phyloP scores from a whole-genome alignment of 2,329 filamentous ascomycete species.

The Ascochyta clinopodiicola region DNA sequence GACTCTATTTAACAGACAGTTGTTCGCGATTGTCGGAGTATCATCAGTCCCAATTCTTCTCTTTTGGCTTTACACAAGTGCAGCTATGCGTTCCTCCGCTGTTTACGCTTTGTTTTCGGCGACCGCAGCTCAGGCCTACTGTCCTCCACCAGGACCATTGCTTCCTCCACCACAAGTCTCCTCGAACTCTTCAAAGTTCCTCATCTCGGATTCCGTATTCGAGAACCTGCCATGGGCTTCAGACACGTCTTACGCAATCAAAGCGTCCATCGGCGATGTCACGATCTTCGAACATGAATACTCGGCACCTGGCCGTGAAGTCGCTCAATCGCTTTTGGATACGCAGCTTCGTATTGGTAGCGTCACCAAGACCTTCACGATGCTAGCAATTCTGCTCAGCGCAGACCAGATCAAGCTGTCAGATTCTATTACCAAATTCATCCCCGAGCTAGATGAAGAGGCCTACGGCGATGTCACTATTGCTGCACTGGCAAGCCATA shows the following conservation, averaged over 20 bases:
- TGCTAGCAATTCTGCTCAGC: conserved; percentile 31
- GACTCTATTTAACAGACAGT: neutral
- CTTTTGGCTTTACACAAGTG: conserved; percentile 7
- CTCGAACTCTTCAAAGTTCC: conserved; percentile 3
- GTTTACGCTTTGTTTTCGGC: neutral
- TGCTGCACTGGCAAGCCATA: conserved; percentile 28
- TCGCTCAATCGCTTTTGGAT: conserved; percentile 19
- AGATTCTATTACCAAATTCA: conserved; percentile 32
- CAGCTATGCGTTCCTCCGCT: neutral
- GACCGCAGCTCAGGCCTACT: conserved; percentile 15
- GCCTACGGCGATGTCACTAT: conserved; percentile 32
- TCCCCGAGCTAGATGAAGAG: conserved; percentile 26
- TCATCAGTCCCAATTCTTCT: conserved; percentile 1
- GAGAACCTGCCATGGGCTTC: conserved; percentile 7
- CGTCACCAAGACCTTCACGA: conserved; percentile 36
- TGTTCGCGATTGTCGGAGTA: neutral
- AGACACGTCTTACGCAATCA: conserved; percentile 32
- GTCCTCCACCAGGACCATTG: conserved; percentile 31
- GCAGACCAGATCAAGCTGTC: conserved; percentile 28
- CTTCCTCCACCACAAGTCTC: conserved; percentile 28
- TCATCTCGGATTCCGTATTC: conserved; percentile 11
- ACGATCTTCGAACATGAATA: conserved; percentile 26
- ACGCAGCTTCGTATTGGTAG: conserved; percentile 33
- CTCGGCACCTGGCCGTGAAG: conserved; percentile 20
- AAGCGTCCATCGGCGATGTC: conserved; percentile 28